These are phyloP conservation scores for Mucor indicus DNA, from an alignment of 371 early-diverging fungal species.

Conservation along the genomic window DNA sequence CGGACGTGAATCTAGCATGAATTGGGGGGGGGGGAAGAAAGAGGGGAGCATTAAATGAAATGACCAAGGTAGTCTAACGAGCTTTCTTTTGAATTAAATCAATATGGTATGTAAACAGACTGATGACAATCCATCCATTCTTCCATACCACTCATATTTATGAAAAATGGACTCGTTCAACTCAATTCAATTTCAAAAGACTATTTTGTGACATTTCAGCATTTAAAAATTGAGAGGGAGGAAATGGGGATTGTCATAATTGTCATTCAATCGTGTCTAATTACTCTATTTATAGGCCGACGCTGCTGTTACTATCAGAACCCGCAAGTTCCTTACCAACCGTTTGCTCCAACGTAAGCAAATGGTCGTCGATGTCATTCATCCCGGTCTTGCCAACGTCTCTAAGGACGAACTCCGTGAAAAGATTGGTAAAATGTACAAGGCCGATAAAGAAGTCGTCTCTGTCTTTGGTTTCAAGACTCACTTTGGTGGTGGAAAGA, in stretches of 20 bases:
- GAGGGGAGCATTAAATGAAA: constrained; percentile 5
- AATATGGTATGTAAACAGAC: constrained; percentile 15
- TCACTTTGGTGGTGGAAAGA: constrained; percentile 97
- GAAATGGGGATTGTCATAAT: background rate
- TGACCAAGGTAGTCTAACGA: constrained; percentile 3
- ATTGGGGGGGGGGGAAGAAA: background rate
- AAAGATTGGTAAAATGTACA: constrained; percentile 96
- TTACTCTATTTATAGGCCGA: constrained; percentile 54
- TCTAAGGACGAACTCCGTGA: constrained; percentile 92
- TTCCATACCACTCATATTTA: constrained; percentile 5
- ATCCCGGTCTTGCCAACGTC: constrained; percentile 91
- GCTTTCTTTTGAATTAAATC: constrained; percentile 14
- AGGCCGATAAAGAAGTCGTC: constrained; percentile 86
- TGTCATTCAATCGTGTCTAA: background rate
- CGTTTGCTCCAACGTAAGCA: constrained; percentile 97
- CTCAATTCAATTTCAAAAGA: too few relatives aligned
- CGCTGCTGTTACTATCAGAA: constrained; percentile 90
- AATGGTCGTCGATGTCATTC: constrained; percentile 96
- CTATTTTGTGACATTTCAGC: too few relatives aligned
- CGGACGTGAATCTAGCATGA: too few relatives aligned
- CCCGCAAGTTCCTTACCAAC: constrained; percentile 99
- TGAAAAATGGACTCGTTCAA: background rate
- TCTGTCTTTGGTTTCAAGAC: constrained; percentile 96
- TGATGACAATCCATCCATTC: too few relatives aligned
- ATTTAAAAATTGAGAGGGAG: too few relatives aligned